Evolutionary conservation across 306 rosid genomes (phyloP), one percentile per base, ranked within the genome.

Genomic region (Arachis stenosperma): DNA sequence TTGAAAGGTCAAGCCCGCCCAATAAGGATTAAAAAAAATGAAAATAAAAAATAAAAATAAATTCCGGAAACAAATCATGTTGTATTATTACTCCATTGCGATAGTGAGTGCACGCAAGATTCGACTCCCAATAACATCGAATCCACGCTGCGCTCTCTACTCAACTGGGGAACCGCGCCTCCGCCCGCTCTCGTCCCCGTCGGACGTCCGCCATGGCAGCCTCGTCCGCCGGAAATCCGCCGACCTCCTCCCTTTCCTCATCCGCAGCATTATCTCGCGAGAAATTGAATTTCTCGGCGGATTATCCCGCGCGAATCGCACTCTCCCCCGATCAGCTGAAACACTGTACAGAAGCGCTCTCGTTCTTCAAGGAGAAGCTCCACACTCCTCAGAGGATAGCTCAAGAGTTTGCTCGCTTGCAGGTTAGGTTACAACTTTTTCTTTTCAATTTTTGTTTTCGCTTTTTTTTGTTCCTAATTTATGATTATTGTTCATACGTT

Each of bases 331-430:
- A 89, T 83, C 96, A 94, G 87, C 7, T 81, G 62, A 80, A 78
- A 5, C 51, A 63, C 81, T 94, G 99, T 85, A 72, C 86, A 11
- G 65, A 89, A 13, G 97, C 91, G 13, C 88, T 91, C 67, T 6
- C 69, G 5, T 69, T 87, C 65, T 76, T 94, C 69, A 84, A 74
- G 79, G 83, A 81, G 36, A 91, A 88, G 82, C 82, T 89, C 79
- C 87, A 14, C 64, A 12, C 37, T 46, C 88, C 90, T 78, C 3
- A 52, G 61, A 75, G 9, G 22, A 85, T 94, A 81, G 2, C n/a
- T 8, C 87, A 81, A 39, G 98, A 91, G 90, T 94, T 91, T 57
- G 70, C 62, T 12, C 84, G 37, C 74, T 78, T 94, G 86, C 90
- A 91, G 96, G 96, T 88, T 22, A 22, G 43, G 15, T 56, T 37